Conservation (phyloP, 2,329 filamentous ascomycete species). For the Aspergillus intermedius region DNA sequence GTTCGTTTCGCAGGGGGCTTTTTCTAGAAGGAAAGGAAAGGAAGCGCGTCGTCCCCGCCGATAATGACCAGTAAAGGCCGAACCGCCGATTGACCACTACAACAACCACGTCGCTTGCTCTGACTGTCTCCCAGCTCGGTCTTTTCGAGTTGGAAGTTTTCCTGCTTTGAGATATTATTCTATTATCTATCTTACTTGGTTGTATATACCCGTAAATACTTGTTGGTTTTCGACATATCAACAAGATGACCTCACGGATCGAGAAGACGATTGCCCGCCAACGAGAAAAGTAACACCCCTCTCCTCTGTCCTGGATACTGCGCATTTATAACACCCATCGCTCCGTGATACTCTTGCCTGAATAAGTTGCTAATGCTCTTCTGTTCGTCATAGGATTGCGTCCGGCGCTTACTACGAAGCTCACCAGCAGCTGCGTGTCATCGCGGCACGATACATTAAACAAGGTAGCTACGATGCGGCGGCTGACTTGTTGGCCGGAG, state of each 20-base stretch:
- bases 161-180: not conserved
- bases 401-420: constrained; percentile 97
- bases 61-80: not conserved
- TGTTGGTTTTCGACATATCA: not conserved
- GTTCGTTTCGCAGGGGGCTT: not conserved
- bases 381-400: constrained; percentile 55
- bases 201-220: not conserved
- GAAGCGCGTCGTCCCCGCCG: not conserved
- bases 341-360: not conserved
- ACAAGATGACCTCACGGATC: constrained; percentile 44
- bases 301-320: not conserved
- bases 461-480: constrained; percentile 75
- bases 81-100: not conserved
- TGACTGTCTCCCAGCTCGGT: not conserved
- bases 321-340: not conserved
- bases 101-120: constrained; percentile 1
- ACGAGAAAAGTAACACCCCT: constrained; percentile 59
- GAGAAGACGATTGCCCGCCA: constrained; percentile 68
- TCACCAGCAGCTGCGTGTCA: constrained; percentile 94
- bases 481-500: constrained; percentile 76
- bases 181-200: not conserved
- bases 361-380: not conserved
- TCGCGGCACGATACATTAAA: constrained; percentile 90
- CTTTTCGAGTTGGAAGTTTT: not conserved
- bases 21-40: not conserved